Evolutionary conservation across 2,329 filamentous ascomycete species (phyloP), one percentile per base, ranked within the genome.

Genomic region (Penicillium oxalicum): DNA sequence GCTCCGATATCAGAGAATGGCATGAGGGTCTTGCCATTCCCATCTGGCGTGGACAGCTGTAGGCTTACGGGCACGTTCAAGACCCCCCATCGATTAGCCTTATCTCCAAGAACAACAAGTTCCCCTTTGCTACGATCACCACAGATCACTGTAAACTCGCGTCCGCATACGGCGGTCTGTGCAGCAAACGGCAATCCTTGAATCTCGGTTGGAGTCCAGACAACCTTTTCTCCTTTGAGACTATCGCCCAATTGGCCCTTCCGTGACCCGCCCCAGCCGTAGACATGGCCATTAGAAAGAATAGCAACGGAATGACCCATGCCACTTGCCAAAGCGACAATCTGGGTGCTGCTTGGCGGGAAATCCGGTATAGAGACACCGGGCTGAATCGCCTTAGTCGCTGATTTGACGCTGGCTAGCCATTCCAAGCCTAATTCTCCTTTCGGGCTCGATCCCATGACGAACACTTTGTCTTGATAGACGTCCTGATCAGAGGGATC

Each of bases 231-330:
- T 0, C 48, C 56, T 5, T 71, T 73, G 27, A 71, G 70, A 0
- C 78, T 77, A 37, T 73, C 68, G 0, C 90, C 91, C 1, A 95
- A 71, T 65, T 98, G 91, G 0, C 88, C 88, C 63, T 95, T 93
- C 25, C 89, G 80, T 11, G 87, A 85, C 59, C 83, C 88, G 0
- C 93, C 93, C 91, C 91, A 97, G 2, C 89, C 91, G 64, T 87
- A 95, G 1, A 84, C 83, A 12, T 86, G 77, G 0, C 91, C 91
- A 62, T 86, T 85, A 38, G 78, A 79, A 3, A 95, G 70, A 0
- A 96, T 79, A 1, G 74, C 81, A 12, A 94, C 79, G 0, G 83
- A 82, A 63, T 98, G 93, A 24, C 82, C 82, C 75, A 95, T 86
- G 29, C 87, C 82, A 9, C 87, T 86, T 2, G 84, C 74, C 26